Percentiles rank a stretch among this genome's conserved stretches.
Conservation (phyloP, 202 grass and related monocot species). For the Zizania palustris region DNA sequence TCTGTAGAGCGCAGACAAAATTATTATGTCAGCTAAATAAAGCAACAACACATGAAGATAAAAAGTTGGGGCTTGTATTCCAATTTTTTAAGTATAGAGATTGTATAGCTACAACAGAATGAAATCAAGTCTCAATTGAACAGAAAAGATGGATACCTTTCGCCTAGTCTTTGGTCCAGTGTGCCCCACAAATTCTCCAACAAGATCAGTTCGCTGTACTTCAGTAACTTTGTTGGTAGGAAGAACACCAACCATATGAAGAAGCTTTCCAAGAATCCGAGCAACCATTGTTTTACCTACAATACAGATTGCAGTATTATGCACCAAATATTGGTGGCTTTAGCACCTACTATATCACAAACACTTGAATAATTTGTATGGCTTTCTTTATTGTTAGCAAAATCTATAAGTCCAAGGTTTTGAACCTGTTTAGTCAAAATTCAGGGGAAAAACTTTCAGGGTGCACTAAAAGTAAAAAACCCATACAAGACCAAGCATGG, state of each 20-base stretch:
- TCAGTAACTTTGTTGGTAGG: conserved; percentile 89
- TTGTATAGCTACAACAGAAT: conserved; percentile 5
- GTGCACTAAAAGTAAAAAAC: conserved; percentile 11
- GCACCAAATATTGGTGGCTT: conserved; percentile 5
- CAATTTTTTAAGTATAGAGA: too few relatives aligned
- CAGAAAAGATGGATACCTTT: conserved; percentile 59
- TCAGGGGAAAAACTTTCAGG: conserved; percentile 23
- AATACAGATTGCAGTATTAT: conserved; percentile 48
- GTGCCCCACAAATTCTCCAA: conserved; percentile 98
- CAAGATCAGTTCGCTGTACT: conserved; percentile 98
- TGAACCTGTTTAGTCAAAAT: conserved; percentile 20
- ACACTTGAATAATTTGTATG: conserved; percentile 13
- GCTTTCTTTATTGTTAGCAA: background rate
- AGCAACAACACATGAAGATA: background rate
- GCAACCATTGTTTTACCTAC: conserved; percentile 99
- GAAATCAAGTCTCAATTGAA: conserved; percentile 20
- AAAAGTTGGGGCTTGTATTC: background rate
- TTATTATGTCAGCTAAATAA: conserved; percentile 17
- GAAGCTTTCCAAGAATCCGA: conserved; percentile 90
- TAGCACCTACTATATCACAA: background rate
- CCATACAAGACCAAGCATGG: conserved; percentile 19
- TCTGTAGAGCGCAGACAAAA: conserved; percentile 44
- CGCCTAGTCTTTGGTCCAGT: conserved; percentile 95
- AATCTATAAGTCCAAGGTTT: background rate
- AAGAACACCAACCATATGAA: conserved; percentile 83